phyloP scores from a whole-genome alignment of 2,329 filamentous ascomycete genomes.

The Microcyclospora pomicola region DNA sequence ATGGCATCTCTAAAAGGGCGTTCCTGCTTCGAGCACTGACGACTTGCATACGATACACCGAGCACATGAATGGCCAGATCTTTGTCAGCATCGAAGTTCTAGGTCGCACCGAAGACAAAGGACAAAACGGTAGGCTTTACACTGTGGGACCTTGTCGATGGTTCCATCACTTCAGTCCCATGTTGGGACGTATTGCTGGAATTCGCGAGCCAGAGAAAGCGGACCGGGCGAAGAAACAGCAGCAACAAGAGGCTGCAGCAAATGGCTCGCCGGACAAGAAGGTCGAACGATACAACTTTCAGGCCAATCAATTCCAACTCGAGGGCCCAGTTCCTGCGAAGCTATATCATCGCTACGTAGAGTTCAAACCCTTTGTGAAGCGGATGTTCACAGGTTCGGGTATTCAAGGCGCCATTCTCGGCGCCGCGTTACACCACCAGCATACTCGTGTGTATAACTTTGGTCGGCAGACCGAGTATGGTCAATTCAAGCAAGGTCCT shows the following conservation, averaged over 20 bases:
- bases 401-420: slow-evolving; percentile 63
- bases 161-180: slow-evolving; percentile 75
- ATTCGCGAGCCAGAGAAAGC: slow-evolving; percentile 41
- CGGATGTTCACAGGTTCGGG: slow-evolving; percentile 74
- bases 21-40: slow-evolving; percentile 60
- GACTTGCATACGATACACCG: slow-evolving; percentile 45
- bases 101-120: slow-evolving; percentile 54
- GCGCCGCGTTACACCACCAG: slow-evolving; percentile 79
- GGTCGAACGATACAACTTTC: slow-evolving; percentile 61
- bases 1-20: slow-evolving; percentile 73
- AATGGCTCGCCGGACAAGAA: slow-evolving; percentile 32
- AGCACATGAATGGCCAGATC: slow-evolving; percentile 56
- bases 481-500: slow-evolving; percentile 44
- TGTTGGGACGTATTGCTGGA: slow-evolving; percentile 71
- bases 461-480: slow-evolving; percentile 60
- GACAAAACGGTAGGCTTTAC: slow-evolving; percentile 50
- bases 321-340: slow-evolving; percentile 64
- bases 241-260: slow-evolving; percentile 1
- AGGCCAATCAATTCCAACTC: slow-evolving; percentile 83
- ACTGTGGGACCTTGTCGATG: slow-evolving; percentile 65
- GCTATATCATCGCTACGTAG: slow-evolving; percentile 84
- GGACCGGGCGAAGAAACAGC: slow-evolving; percentile 11
- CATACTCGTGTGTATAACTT: slow-evolving; percentile 84
- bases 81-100: slow-evolving; percentile 65
- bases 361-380: slow-evolving; percentile 81